Evolutionary conservation across 495 filamentous ascomycete genomes (phyloP), one percentile per base, ranked within the genome.

Genomic region (Cercophora scortea): DNA sequence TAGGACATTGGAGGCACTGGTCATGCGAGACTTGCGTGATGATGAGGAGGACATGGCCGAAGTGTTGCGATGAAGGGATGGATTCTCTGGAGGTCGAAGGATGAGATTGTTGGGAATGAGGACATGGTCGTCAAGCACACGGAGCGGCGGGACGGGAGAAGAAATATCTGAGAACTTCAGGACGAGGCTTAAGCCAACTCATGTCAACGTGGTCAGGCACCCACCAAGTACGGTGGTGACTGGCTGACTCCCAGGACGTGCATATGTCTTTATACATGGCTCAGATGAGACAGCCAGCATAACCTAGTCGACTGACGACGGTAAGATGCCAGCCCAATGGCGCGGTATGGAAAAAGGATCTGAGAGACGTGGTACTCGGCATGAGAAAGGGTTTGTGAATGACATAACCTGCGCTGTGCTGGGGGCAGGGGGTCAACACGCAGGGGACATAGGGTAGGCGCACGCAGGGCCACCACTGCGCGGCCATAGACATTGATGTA

Each of bases 1-100:
- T 70, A 80, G 79, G 40, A 79, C 70, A 43, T 59, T 71, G 32
- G 69, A 61, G 32, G 64, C 63, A 57, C 64, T 71, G 11, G 62
- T 49, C 48, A 72, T 68, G 50, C 70, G 70, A 50, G 67, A 57
- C 64, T 65, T 72, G 47, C 69, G 67, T 44, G 68, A 67, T 6
- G 66, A 61, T 7, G 67, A 25, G 25, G 25, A 25, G 25, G 25
- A 25, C 25, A 25, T 25, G 25, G 25, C 5, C 25, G 25, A 25
- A 25, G 25, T 25, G 25, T 2, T 25, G 25, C 25, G 25, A 25
- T 25, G 25, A 25, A 25, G 25, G 25, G 25, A 25, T 25, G 25
- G 25, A 25, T 25, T 25, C 25, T 25, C 25, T 25, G 42, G 35
- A 13, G 42, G 41, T 7, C 39, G 45, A 12, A 44, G 3, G 32